A percentile compares a stretch with the other conserved stretches of the same genome.
phyloP scores from a whole-genome alignment of 2,329 filamentous ascomycete genomes.

The Zasmidium angulare region DNA sequence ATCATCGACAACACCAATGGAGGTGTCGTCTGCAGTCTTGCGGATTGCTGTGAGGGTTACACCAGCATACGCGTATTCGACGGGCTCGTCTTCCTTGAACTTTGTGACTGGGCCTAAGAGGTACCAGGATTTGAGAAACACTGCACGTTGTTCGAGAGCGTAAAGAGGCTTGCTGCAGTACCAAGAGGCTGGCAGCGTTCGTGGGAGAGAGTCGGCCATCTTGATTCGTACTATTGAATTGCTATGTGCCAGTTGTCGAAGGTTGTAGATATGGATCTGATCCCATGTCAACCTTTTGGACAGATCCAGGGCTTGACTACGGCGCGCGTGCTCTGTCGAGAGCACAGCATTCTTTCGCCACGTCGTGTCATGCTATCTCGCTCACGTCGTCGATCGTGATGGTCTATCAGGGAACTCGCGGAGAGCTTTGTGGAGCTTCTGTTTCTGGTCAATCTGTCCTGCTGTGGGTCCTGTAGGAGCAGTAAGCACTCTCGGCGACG shows the following conservation, averaged over 20 bases:
- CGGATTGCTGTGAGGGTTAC: constrained; percentile 42
- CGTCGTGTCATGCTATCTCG: not conserved
- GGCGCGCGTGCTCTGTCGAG: not conserved
- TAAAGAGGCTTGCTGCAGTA: constrained; percentile 42
- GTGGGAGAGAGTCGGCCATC: constrained; percentile 20
- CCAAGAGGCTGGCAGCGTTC: constrained; percentile 44
- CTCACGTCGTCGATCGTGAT: not conserved
- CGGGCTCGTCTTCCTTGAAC: constrained; percentile 45
- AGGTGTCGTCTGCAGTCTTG: constrained; percentile 34
- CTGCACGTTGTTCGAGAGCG: constrained; percentile 44
- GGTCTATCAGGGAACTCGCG: not conserved
- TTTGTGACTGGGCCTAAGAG: constrained; percentile 50
- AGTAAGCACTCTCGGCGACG: not conserved
- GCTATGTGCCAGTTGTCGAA: not conserved
- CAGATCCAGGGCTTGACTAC: not conserved
- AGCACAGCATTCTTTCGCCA: not conserved
- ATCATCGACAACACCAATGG: constrained; percentile 42
- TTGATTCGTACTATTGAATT: no score
- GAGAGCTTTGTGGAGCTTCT: not conserved
- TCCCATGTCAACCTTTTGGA: not conserved
- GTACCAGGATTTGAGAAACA: constrained; percentile 39
- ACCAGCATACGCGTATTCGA: constrained; percentile 54
- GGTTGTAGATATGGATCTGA: not conserved
- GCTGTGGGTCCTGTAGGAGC: not conserved
- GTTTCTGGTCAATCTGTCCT: not conserved